Base-by-base conservation (phyloP, 2,329 filamentous ascomycete genomes). In the Fonsecaea pugnacius region DNA sequence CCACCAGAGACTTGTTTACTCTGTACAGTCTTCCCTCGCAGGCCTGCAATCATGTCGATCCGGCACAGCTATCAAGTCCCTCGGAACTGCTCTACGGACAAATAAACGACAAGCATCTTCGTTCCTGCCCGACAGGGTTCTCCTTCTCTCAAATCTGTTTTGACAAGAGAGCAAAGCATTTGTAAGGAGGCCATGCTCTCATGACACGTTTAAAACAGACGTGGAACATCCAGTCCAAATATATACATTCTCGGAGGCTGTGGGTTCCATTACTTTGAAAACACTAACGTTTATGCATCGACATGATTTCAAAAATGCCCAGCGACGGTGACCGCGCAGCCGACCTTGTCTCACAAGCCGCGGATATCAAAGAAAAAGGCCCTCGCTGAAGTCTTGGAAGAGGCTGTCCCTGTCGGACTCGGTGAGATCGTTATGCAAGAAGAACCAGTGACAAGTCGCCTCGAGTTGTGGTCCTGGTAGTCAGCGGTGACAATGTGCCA, bases 391-490 rank as follows among this genome's bases (percentile, higher is more conserved):
- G 40, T 46, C 2, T 21, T 46, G 9, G 40, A 21, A 46, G 40
- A 21, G 9, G 40, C 40, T 16, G 18, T 46, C 2, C 40, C 40
- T 46, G 12, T 46, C 4, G 40, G 40, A 7, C 18, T 46, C 10
- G 40, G 40, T 24, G 40, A 46, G 18, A 24, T 46, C 24, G 40
- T 46, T 10, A 21, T 18, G 7, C 12, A n/a, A 24, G 40, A 46
- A 46, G 40, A 46, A 10, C 40, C 40, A 4, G 18, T 46, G 18
- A 46, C 40, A 46, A 46, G 5, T 24, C 40, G 40, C 9, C 40
- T 46, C 18, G 40, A 46, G 40, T 46, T 46, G 12, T 46, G 40
- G 40, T 46, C 40, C 2, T 46, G 40, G 40, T 46, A 46, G n/a
- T n/a, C n/a, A n/a, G n/a, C n/a, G n/a, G n/a, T n/a, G n/a, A n/a